Evolutionary conservation across 2,329 filamentous ascomycete genomes (phyloP), one percentile per base, ranked within the genome.

Genomic region (Fusarium paranaense): DNA sequence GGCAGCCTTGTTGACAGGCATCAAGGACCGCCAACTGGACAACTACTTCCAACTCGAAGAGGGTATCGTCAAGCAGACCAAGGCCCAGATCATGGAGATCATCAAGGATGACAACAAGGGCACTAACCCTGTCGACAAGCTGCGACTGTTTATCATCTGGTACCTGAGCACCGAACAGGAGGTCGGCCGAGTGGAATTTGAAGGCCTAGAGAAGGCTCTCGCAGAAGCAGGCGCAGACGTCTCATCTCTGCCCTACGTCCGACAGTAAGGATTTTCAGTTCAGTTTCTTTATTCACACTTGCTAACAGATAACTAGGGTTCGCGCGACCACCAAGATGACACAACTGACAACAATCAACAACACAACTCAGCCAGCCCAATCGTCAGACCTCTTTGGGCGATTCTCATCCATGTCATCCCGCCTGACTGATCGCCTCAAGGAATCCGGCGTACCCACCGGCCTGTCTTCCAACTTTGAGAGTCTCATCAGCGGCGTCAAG

Each of bases 291-390:
- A 18, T 27, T 20, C 10, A 4, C 1, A 13, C 37, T 62, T 61
- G 45, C 81, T 84, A 74, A 82, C 52, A 18, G 37, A 14, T 37
- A 58, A 50, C 16, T 79, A 91, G 94, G 82, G 94, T 98, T 62
- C 95, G 96, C 69, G 94, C 97, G 75, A 95, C 97, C 60, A 98
- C 96, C 6, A 95, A 97, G 73, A 98, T 98, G 95, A 98, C 96
- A 16, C 98, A 98, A 90, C 93, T 99, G 82, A 94, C 95, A 5
- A 97, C 95, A 2, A 92, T 95, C 71, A 97, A 96, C 72, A 92
- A 94, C 16, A 87, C 93, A 69, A 87, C 89, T 20, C 89, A 92
- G 76, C 90, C 90, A 74, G 81, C 81, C 82, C 83, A 74, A 20
- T 91, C 94, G 5, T 92, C 90, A 7, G 94, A 98, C 78, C 88